Base-by-base conservation (phyloP, 2,329 filamentous ascomycete genomes). In the Malbranchea cinnamomea region DNA sequence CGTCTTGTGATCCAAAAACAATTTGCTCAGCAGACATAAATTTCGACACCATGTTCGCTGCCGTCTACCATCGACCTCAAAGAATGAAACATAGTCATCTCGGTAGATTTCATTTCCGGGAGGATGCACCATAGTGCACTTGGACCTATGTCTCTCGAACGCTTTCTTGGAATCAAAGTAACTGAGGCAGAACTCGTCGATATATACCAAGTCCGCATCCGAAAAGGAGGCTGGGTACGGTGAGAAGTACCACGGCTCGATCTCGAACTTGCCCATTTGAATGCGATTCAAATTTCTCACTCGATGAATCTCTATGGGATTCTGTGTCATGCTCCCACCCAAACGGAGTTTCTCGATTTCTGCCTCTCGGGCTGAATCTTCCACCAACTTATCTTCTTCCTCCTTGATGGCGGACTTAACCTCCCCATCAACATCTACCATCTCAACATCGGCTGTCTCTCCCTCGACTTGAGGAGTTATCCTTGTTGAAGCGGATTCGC, bases 41-140 rank as follows among this genome's bases (percentile, higher is more conserved):
- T 98, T 98, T 46, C 94, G 89, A 50, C 89, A 98, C 59, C 94
- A 98, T n/a, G 93, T 82, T 0, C 89, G 83, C 44, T 98, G 92
- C 47, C 93, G 92, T 28, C 89, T 78, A 5, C 89, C 89, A 43
- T 98, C 89, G 4, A 98, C 89, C 52, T 98, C 89, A 48, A 95
- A 98, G 48, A 98, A 89, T 0, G 85, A 93, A 28, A 92, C 74
- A 17, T 84, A 81, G 28, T 77, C 76, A 45, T 93, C 77, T 1
- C 89, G 79, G 53, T 98, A 98, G 38, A 98, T 93, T 53, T 98
- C 91, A 54, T 98, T 98, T 15, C 89, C 89, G 0, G 89, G 89
- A 1, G 89, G 89, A 44, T 98, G 89, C 33, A 83, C 73, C 19
- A 98, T 60, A 1, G 78, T 81, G 57, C 89, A 98, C 62, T 98